These are phyloP conservation scores for Fusarium algeriense DNA, from an alignment of 2,329 filamentous ascomycete genomes.

Conservation along the genomic window DNA sequence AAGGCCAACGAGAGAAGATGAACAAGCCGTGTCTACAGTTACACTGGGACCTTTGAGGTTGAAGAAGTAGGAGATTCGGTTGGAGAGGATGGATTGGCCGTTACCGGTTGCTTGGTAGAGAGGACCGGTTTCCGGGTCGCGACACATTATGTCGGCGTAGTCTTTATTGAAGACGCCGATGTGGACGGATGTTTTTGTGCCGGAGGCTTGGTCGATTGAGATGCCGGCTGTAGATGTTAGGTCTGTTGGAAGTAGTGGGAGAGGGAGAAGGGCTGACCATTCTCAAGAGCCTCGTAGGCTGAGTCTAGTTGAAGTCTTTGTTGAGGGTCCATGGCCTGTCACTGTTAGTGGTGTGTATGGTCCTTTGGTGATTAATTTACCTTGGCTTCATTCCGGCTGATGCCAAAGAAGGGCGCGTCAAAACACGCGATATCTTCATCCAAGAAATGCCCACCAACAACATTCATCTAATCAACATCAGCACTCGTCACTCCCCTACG, in stretches of 20 bases:
- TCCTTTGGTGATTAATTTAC: not conserved
- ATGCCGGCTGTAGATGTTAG: not conserved
- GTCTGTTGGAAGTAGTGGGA: not conserved
- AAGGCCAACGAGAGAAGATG: constrained; percentile 6
- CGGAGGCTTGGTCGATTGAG: not conserved
- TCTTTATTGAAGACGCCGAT: constrained; percentile 1
- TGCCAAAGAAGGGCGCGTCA: not conserved
- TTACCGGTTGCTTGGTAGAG: not conserved
- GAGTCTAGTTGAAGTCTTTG: not conserved
- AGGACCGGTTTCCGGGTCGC: not conserved
- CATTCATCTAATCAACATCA: not conserved
- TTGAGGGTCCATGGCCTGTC: not conserved
- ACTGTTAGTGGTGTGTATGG: not conserved
- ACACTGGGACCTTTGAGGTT: constrained; percentile 11
- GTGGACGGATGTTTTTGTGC: not conserved
- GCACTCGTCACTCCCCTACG: not conserved
- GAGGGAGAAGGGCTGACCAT: not conserved
- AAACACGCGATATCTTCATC: not conserved
- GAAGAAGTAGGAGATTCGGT: constrained; percentile 19
- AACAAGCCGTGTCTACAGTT: constrained; percentile 28
- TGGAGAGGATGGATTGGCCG: not conserved
- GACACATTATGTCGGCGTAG: not conserved
- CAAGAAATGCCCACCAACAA: not conserved
- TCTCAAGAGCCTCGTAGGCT: not conserved
- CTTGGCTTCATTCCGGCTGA: not conserved